Conservation (phyloP, 1,284 basidiomycete genomes). For the Ganoderma resinaceum region DNA sequence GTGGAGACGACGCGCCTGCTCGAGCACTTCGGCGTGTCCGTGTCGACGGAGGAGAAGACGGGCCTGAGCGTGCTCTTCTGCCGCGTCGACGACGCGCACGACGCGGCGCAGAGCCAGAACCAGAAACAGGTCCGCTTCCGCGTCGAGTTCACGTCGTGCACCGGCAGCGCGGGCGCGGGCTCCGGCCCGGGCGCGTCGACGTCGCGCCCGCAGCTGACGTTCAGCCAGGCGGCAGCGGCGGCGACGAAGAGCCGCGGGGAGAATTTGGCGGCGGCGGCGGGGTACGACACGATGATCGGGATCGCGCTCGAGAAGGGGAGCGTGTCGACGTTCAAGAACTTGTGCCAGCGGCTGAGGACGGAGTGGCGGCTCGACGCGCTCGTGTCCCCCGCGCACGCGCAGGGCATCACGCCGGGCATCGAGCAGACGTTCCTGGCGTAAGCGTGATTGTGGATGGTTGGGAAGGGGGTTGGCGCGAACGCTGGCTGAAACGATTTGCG, state of each 20-base stretch:
- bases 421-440: conserved; percentile 37
- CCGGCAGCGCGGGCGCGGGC: conserved; percentile 29
- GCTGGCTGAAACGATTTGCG: background rate
- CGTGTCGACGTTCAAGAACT: conserved; percentile 77
- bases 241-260: conserved; percentile 2
- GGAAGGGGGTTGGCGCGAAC: background rate
- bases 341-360: conserved; percentile 75
- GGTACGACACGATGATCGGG: conserved; percentile 45
- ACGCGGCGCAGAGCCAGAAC: conserved; percentile 52
- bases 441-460: background rate
- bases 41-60: conserved; percentile 59
- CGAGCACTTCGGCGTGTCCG: conserved; percentile 67
- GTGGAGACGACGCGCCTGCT: conserved; percentile 71
- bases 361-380: conserved; percentile 61
- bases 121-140: conserved; percentile 68
- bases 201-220: conserved; percentile 12
- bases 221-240: background rate
- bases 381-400: conserved; percentile 35
- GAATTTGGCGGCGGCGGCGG: conserved; percentile 28
- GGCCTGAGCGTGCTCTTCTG: conserved; percentile 62
- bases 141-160: conserved; percentile 64
- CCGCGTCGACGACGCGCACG: conserved; percentile 68
- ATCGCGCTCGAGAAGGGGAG: conserved; percentile 91
- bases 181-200: conserved; percentile 4
- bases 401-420: conserved; percentile 31